Evolutionary conservation across 176 grass and related monocot species (phyloP).

Genomic region (barley (Hordeum vulgare)): DNA sequence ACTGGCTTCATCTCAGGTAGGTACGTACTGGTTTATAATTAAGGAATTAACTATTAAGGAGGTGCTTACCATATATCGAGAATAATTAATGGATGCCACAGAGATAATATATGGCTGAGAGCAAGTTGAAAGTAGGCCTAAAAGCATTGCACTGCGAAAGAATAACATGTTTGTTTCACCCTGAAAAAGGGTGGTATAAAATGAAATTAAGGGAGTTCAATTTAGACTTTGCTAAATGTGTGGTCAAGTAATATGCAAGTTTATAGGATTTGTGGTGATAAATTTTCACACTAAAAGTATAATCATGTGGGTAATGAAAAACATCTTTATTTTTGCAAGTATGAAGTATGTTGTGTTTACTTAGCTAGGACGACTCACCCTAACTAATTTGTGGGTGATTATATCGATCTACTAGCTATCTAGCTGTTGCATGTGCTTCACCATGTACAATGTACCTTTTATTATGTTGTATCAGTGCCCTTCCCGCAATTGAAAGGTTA

Average conservation of each 20-base stretch:
- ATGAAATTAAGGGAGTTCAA: too few relatives aligned
- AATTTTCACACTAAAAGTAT: not conserved
- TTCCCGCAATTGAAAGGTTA: not conserved
- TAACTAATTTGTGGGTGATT: not conserved
- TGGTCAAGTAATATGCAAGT: not conserved
- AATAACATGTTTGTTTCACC: not conserved
- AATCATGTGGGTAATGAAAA: not conserved
- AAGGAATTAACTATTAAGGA: not conserved
- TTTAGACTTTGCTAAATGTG: not conserved
- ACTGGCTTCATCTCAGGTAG: slow-evolving; percentile 28
- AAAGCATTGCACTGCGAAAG: not conserved
- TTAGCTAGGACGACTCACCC: not conserved
- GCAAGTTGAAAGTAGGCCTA: not conserved
- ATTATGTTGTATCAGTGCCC: not conserved
- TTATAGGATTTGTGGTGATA: not conserved
- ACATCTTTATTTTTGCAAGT: not conserved
- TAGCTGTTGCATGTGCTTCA: not conserved
- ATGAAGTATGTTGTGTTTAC: not conserved
- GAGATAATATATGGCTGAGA: not conserved
- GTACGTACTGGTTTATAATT: not conserved
- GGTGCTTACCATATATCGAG: not conserved
- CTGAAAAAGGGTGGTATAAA: too few relatives aligned
- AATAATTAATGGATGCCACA: not conserved
- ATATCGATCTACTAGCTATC: not conserved
- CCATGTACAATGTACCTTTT: not conserved